Evolutionary conservation across 2,329 filamentous ascomycete species (phyloP), one percentile per base, ranked within the genome.

Genomic region (Mycosphaerelloides madeirae): DNA sequence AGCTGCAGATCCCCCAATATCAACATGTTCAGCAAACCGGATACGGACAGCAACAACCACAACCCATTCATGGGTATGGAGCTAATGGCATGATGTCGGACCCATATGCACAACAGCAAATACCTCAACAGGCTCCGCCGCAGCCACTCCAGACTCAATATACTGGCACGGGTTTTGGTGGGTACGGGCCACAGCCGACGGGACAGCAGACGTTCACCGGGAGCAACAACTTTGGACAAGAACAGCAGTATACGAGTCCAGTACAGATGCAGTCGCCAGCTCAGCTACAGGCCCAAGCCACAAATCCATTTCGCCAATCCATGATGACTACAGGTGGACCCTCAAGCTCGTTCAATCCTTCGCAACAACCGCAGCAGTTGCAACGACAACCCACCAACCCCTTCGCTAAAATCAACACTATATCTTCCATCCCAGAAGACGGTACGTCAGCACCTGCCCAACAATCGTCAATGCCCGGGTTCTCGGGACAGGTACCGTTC

Each of bases 271-370:
- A 57, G 59, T 64, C 52, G 6, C 48, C 57, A 2, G 42, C 31
- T 56, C 72, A 59, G 64, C 61, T 71, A 49, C 68, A 69, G 37
- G 56, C 67, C 60, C 63, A 61, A 79, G 82, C 57, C 16, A 95
- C 89, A 6, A 98, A 98, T 63, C 93, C 93, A 0, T 98, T 98
- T 78, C 79, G 93, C 32, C 85, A 89, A 62, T 96, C 91, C 1
- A 91, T 91, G 82, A 73, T 95, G 70, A 61, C 70, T 2, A 61
- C 60, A 14, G 58, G 56, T n/a, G 43, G 48, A 11, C 49, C 43
- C 14, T 44, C 46, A 25, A 41, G 43, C 14, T 32, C 42, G 31
- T 37, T 36, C 34, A 45, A 36, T 22, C 43, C 33, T 9, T 32
- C 25, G n/a, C 46, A 47, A 16, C 53, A 53, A 33, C 41, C 44